Evolutionary conservation across 306 rosid genomes (phyloP).

Genomic region (Prunus dulcis): DNA sequence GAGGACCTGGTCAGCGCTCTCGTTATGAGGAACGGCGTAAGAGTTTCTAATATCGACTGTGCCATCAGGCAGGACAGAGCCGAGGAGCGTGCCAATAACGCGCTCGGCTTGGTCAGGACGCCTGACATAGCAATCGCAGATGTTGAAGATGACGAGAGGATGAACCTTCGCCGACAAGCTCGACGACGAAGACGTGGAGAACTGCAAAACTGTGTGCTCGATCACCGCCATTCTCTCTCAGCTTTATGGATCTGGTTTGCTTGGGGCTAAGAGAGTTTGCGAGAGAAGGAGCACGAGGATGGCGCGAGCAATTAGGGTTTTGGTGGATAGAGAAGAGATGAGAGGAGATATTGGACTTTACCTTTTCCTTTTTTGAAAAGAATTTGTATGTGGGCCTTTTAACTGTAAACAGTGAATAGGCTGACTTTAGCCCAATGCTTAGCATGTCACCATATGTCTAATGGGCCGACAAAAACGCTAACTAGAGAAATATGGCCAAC

Average conservation of each 20-base stretch:
- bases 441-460: neutral
- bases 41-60: slow-evolving; percentile 83
- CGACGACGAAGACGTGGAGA: slow-evolving; percentile 53
- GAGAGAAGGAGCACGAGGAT: neutral
- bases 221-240: slow-evolving; percentile 59
- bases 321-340: neutral
- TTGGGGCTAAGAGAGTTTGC: slow-evolving; percentile 4
- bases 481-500: too few species aligned
- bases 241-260: slow-evolving; percentile 27
- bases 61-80: slow-evolving; percentile 73
- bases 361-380: neutral
- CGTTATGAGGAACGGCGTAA: slow-evolving; percentile 95
- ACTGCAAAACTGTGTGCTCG: slow-evolving; percentile 69
- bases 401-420: neutral
- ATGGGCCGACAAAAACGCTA: neutral
- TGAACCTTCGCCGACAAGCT: slow-evolving; percentile 71
- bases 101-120: slow-evolving; percentile 94
- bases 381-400: neutral
- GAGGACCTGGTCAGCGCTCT: slow-evolving; percentile 68
- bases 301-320: slow-evolving; percentile 31
- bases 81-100: slow-evolving; percentile 91
- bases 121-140: slow-evolving; percentile 81
- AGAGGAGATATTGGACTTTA: neutral
- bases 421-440: neutral
- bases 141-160: slow-evolving; percentile 81